A percentile compares a stretch with the other conserved stretches of the same genome.
These are phyloP conservation scores for Abrus pulchellus DNA, from an alignment of 306 rosid genomes.

Conservation along the genomic window DNA sequence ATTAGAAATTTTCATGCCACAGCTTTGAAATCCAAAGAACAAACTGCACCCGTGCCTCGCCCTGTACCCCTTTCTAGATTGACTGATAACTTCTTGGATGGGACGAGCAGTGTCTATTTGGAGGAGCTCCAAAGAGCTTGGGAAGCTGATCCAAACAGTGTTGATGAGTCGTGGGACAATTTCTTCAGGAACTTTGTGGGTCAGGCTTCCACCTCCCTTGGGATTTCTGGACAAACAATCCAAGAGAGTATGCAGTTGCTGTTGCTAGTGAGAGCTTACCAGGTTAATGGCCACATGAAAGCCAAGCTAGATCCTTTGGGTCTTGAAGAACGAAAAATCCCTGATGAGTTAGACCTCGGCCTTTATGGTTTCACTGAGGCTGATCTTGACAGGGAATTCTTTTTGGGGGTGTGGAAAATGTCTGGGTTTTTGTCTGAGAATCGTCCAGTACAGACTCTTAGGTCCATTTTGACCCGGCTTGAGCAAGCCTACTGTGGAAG, in stretches of 20 bases:
- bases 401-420: slow-evolving; percentile 89
- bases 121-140: slow-evolving; percentile 98
- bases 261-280: slow-evolving; percentile 88
- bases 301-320: slow-evolving; percentile 88
- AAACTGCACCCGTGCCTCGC: slow-evolving; percentile 69
- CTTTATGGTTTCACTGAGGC: slow-evolving; percentile 87
- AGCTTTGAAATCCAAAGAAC: slow-evolving; percentile 60
- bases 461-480: slow-evolving; percentile 85
- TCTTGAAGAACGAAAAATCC: slow-evolving; percentile 70
- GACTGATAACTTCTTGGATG: slow-evolving; percentile 87
- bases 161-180: slow-evolving; percentile 95
- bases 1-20: slow-evolving; percentile 70
- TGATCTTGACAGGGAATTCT: slow-evolving; percentile 95
- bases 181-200: slow-evolving; percentile 95
- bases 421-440: slow-evolving; percentile 91
- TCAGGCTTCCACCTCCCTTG: slow-evolving; percentile 79
- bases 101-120: slow-evolving; percentile 87
- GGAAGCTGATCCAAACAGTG: slow-evolving; percentile 92
- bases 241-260: slow-evolving; percentile 93
- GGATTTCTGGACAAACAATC: slow-evolving; percentile 94
- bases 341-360: slow-evolving; percentile 76
- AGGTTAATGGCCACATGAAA: slow-evolving; percentile 93
- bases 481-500: slow-evolving; percentile 95
- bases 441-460: slow-evolving; percentile 84
- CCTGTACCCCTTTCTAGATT: slow-evolving; percentile 82